Evolutionary conservation across 2,329 filamentous ascomycete genomes (phyloP), one percentile per base, ranked within the genome.

Genomic region (Trichophyton verrucosum): DNA sequence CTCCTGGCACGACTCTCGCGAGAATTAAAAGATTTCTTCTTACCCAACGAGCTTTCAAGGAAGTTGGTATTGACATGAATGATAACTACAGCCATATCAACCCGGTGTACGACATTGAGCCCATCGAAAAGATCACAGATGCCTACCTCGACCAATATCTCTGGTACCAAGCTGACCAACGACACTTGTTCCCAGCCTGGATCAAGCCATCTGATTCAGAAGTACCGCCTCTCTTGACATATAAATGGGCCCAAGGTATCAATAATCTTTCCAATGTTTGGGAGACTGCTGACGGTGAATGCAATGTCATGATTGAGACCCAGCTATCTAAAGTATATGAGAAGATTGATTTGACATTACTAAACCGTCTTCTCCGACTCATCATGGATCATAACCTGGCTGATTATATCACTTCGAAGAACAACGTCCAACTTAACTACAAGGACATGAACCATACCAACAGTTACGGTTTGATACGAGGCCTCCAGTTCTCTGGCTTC

Each of bases 401-500:
- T 3, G 95, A 99, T 74, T 99, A 99, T 76, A 99, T 99, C 70
- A 96, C 92, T 0, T 91, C 92, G 42, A 99, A 99, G 83, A 99
- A 99, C 80, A 99, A 99, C 71, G 94, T 99, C 11, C 92, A 96
- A 73, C 82, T 99, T 64, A 96, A 95, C 64, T 99, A 99, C 80
- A 99, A 99, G 78, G 94, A 99, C 69, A 99, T 99, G 94, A 97
- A 96, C 71, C 94, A 99, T 70, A 94, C 95, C 71, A 99, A 99
- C 76, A 95, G 90, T 71, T 99, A 97, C 71, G 94, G 94, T 67
- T 88, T 99, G 87, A 96, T 99, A 69, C 90, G 94, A 69, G 94
- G 95, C 67, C 81, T 99, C 15, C 95, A 99, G 67, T 99, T 99
- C 76, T 96, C 94, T 1, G 94, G 90, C 0, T 99, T 99, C 65